Percentiles rank a stretch among this genome's conserved stretches.
phyloP scores from a whole-genome alignment of 129 eudicot genomes.

The Artemisia tridentata region DNA sequence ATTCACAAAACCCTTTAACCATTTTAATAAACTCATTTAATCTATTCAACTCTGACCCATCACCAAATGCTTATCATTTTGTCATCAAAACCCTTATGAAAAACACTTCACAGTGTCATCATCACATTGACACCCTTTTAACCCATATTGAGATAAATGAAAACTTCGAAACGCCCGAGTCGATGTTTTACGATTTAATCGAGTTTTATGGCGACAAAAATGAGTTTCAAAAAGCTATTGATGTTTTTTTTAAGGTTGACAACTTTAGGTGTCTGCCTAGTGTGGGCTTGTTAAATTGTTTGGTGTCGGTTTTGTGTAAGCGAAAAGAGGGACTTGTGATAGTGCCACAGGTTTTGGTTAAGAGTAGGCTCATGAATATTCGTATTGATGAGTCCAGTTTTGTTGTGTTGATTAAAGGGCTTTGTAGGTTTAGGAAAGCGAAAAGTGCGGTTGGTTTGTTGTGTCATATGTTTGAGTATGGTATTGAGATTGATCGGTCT shows the following conservation, averaged over 20 bases:
- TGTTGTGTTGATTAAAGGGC: constrained; percentile 50
- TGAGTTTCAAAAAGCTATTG: constrained; percentile 50
- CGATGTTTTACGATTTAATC: constrained; percentile 56
- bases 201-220: constrained; percentile 40
- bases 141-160: constrained; percentile 50
- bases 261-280: constrained; percentile 60
- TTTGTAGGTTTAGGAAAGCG: constrained; percentile 51
- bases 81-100: constrained; percentile 52
- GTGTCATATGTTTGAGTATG: constrained; percentile 50
- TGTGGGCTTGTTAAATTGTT: constrained; percentile 49
- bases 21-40: constrained; percentile 46
- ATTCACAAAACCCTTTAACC: constrained; percentile 39
- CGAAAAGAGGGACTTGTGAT: constrained; percentile 39
- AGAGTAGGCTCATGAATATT: constrained; percentile 53
- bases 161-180: constrained; percentile 67
- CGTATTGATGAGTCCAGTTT: constrained; percentile 57
- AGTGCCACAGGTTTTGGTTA: constrained; percentile 58
- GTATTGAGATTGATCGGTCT: constrained; percentile 40
- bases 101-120: constrained; percentile 33
- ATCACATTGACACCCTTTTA: constrained; percentile 41
- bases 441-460: constrained; percentile 50
- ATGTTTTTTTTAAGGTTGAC: constrained; percentile 59
- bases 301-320: constrained; percentile 52
- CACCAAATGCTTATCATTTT: constrained; percentile 62
- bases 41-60: constrained; percentile 50